Conservation (phyloP, 441 rosid genomes). For the Gossypium schwendimanii region DNA sequence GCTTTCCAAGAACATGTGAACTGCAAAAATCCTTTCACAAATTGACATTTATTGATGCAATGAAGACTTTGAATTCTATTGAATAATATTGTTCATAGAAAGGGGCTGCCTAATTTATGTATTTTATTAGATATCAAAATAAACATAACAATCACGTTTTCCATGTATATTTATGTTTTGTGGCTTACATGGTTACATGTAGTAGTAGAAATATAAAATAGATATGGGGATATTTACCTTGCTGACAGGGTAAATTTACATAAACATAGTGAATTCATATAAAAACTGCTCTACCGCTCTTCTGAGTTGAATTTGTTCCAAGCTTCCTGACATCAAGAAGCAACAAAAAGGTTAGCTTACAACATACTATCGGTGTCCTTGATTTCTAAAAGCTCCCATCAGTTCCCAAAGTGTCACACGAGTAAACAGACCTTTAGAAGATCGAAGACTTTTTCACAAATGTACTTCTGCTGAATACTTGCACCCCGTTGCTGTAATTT, state of each 20-base stretch:
- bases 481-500: conserved; percentile 91
- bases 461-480: conserved; percentile 77
- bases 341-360: neutral
- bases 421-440: conserved; percentile 63
- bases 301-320: conserved; percentile 91
- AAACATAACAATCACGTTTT: neutral
- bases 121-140: neutral
- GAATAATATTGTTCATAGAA: neutral
- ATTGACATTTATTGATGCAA: neutral
- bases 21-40: too few species aligned
- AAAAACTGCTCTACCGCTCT: conserved; percentile 45
- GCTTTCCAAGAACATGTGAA: neutral
- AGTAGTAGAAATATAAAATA: conserved; percentile 10
- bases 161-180: neutral
- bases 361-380: neutral
- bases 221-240: conserved; percentile 20
- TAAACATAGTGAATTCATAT: neutral
- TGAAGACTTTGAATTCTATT: neutral
- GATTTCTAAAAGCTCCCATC: neutral
- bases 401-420: neutral
- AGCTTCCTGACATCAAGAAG: conserved; percentile 60
- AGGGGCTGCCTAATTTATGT: neutral
- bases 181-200: neutral
- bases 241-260: conserved; percentile 19
- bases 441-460: conserved; percentile 89